phyloP scores from a whole-genome alignment of 2,329 filamentous ascomycete species.

The Trichoderma guizhouense region DNA sequence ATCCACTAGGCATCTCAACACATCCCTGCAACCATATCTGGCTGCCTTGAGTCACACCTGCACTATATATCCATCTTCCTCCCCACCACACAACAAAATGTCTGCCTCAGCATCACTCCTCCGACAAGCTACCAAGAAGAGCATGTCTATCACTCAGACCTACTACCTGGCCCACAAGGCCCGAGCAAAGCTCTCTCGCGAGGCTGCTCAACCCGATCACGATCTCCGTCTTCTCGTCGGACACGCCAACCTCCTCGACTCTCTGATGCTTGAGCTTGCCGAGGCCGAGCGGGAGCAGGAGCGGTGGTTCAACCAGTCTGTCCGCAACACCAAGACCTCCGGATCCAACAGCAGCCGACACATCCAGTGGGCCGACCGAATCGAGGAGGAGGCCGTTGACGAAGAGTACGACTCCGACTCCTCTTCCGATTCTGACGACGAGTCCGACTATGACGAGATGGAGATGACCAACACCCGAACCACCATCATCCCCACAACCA shows the following conservation, averaged over 20 bases:
- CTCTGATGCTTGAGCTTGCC: conserved; percentile 85
- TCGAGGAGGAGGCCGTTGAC: conserved; percentile 60
- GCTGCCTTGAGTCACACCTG: conserved; percentile 28
- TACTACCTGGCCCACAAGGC: conserved; percentile 98
- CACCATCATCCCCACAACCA: conserved; percentile 27
- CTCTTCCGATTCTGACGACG: conserved; percentile 48
- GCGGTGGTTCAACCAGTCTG: conserved; percentile 95
- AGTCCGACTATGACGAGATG: conserved; percentile 50
- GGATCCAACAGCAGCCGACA: conserved; percentile 61
- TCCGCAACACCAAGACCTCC: conserved; percentile 67
- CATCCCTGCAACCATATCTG: conserved; percentile 28
- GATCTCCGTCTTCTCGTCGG: conserved; percentile 93
- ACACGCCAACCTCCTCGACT: conserved; percentile 97
- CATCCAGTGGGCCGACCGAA: conserved; percentile 82
- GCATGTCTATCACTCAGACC: conserved; percentile 96
- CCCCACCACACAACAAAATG: conserved; percentile 27
- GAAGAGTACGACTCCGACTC: conserved; percentile 62
- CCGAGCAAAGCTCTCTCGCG: conserved; percentile 88
- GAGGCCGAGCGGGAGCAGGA: conserved; percentile 95
- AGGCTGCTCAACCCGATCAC: conserved; percentile 88
- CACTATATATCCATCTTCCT: conserved; percentile 8
- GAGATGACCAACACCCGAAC: conserved; percentile 49
- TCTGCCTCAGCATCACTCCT: conserved; percentile 32
- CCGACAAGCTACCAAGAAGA: conserved; percentile 57
- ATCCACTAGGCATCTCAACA: conserved; percentile 13